Base-by-base conservation (phyloP, 345 rosid species). In the Ricinus communis region DNA sequence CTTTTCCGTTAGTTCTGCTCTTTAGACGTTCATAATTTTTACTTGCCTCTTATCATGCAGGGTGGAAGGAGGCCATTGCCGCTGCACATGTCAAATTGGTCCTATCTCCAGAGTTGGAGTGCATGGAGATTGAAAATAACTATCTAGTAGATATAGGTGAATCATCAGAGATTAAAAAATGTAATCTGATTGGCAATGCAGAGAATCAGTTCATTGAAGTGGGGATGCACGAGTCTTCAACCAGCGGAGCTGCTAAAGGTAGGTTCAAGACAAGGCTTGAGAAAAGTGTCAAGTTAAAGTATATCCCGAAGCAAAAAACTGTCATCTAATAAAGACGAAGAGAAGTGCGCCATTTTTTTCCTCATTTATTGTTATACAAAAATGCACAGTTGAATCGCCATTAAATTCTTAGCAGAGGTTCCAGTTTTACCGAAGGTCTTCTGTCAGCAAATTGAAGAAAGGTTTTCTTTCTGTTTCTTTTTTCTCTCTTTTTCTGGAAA, bases 51-150 rank as follows among this genome's bases (percentile, higher is more conserved):
- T 62, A 27, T 62, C 51, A 46, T 68, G 70, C 80, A 96, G 99
- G 97, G 81, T 96, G 99, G 99, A 91, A 87, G 81, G 87, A 84
- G 82, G 93, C 93, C 61, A 82, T 81, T 36, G 85, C 85, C 9
- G 76, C 74, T 0, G 86, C 89, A 65, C 98, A 93, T 72, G 88
- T 91, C 78, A 85, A 74, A 63, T 74, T 93, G 84, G 83, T 83
- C 72, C 80, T 89, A 59, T 74, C 85, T 25, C 77, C 81, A 22
- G 85, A 85, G 66, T 74, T 69, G 38, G 74, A 70, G 70, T 52
- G 27, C 41, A 65, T 62, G 1, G 83, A 58, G 73, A 45, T 61
- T 22, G 68, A 74, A 22, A 36, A 21, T 8, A 83, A 72, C 43
- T 19, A n/a, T 62, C 67, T 66, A 62, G 75, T 45, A 27, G 66